Conservation (phyloP, 305 asterid genomes). For the Caryopteris hybrid region DNA sequence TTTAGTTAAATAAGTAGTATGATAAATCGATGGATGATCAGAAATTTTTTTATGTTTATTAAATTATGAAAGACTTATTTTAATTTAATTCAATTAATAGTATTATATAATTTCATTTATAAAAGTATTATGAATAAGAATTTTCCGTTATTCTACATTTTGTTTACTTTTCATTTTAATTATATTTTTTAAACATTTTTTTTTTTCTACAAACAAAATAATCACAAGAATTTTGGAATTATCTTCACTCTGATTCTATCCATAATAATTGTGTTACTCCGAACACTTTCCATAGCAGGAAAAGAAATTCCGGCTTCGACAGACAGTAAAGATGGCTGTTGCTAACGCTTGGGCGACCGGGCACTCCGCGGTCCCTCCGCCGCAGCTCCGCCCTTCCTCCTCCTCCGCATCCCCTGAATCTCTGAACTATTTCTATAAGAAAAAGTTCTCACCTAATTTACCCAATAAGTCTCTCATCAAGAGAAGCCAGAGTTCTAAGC, state of each 20-base stretch:
- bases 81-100: no score
- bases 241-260: slow-evolving; percentile 27
- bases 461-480: slow-evolving; percentile 27
- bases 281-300: background rate
- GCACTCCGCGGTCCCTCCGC: slow-evolving; percentile 47
- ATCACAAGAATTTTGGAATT: slow-evolving; percentile 25
- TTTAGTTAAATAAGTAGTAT: no score
- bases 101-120: no score
- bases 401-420: slow-evolving; percentile 26
- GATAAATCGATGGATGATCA: no score
- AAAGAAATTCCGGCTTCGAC: background rate
- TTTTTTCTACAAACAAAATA: background rate
- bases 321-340: slow-evolving; percentile 47
- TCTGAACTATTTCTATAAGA: slow-evolving; percentile 24
- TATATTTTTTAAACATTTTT: no score
- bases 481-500: slow-evolving; percentile 33
- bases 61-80: no score
- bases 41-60: no score
- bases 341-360: slow-evolving; percentile 75
- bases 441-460: slow-evolving; percentile 25
- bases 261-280: background rate
- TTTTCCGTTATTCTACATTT: no score
- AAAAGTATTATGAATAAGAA: no score
- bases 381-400: slow-evolving; percentile 42
- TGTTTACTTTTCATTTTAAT: no score